Evolutionary conservation across 2,329 filamentous ascomycete species (phyloP).

Genomic region (Lecanosticta acicola): DNA sequence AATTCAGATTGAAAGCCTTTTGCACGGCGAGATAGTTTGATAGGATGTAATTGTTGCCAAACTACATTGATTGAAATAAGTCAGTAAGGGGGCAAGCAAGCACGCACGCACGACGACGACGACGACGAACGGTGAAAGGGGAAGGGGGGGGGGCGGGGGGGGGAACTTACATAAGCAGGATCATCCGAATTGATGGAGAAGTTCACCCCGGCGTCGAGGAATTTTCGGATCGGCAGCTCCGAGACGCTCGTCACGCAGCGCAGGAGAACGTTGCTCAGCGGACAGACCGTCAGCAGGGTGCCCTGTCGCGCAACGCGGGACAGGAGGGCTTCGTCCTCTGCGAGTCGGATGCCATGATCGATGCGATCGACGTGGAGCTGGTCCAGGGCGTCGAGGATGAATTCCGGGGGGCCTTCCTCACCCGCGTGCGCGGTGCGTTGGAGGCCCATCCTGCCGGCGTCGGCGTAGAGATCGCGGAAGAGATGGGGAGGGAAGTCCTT

Average conservation of each 20-base stretch:
- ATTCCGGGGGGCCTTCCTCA: slow-evolving; percentile 65
- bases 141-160: slow-evolving; percentile 39
- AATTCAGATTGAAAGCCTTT: slow-evolving; percentile 58
- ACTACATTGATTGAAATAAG: slow-evolving; percentile 30
- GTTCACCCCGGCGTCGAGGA: slow-evolving; percentile 58
- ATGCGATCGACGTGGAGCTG: slow-evolving; percentile 59
- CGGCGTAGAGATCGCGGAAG: slow-evolving; percentile 58
- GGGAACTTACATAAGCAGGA: slow-evolving; percentile 67
- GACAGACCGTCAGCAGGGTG: slow-evolving; percentile 65
- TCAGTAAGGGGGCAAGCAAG: neutral
- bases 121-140: neutral
- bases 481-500: slow-evolving; percentile 42
- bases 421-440: slow-evolving; percentile 68
- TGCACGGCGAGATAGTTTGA: slow-evolving; percentile 74
- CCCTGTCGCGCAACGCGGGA: slow-evolving; percentile 51
- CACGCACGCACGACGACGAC: slow-evolving; percentile 28
- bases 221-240: slow-evolving; percentile 56
- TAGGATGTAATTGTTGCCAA: slow-evolving; percentile 63
- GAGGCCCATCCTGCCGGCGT: slow-evolving; percentile 50
- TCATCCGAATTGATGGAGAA: slow-evolving; percentile 73
- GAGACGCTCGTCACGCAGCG: slow-evolving; percentile 50
- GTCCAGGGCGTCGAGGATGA: slow-evolving; percentile 60
- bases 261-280: slow-evolving; percentile 64
- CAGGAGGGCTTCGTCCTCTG: slow-evolving; percentile 56
- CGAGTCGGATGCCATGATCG: slow-evolving; percentile 66